Base-by-base conservation (phyloP, 768 basidiomycete genomes). In the Mycena chlorophos region DNA sequence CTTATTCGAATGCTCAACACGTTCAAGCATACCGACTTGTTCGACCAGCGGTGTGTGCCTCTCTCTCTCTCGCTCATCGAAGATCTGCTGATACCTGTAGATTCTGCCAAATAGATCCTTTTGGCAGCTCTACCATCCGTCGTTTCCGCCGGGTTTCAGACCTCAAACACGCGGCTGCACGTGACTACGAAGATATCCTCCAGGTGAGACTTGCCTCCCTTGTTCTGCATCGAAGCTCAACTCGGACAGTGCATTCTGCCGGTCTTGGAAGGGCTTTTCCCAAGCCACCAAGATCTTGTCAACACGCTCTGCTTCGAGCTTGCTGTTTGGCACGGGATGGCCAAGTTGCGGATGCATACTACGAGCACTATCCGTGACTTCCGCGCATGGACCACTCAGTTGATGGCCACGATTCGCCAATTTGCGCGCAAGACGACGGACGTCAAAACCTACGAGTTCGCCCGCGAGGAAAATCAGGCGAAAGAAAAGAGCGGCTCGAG, bases 121-220 rank as follows among this genome's bases (percentile, higher is more conserved):
- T 64, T 56, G 63, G 63, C 2, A 4, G 52, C 12, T 58, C 40
- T 3, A 51, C 63, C 0, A 73, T 74, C 4, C 57, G 64, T 0
- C 40, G 51, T 3, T 72, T 74, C 45, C 46, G 52, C 8, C 28
- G 47, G 0, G 67, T 68, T 42, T 52, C 66, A 1, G 62, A 68
- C 8, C 54, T 68, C 49, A 58, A 62, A 39, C 58, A 69, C 2
- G 46, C 60, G 1, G 58, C 63, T 3, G 72, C 65, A 4, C 49
- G 63, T 0, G 66, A 74, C 43, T 73, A 66, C 23, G 67, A 72
- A 45, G 70, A 74, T 16, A 51, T 71, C 5, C 56, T 72, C 0
- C 72, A 74, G 62, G 73, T 63, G 39, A 26, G 47, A 43, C 10
- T 17, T 23, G 10, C 40, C 8, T 43, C 10, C 14, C 16, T 23